A percentile compares a stretch with the other conserved stretches of the same genome.
Evolutionary conservation across 1,284 basidiomycete species (phyloP).

Genomic region (Wallemia hederae): DNA sequence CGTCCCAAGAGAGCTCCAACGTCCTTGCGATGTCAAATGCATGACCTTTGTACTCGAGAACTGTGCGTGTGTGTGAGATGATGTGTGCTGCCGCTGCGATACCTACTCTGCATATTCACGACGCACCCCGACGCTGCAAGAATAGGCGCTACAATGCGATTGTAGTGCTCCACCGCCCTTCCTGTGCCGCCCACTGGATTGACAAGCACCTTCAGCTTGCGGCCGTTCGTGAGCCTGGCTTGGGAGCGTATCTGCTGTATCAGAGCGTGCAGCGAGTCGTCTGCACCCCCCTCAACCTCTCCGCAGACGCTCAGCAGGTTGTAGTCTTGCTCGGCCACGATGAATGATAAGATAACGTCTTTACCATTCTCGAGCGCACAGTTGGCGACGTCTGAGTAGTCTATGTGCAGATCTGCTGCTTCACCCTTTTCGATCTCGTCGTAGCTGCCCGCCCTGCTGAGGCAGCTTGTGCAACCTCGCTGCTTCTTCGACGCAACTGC

Average conservation of each 20-base stretch:
- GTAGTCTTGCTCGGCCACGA: not conserved
- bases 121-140: conserved; percentile 42
- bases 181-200: conserved; percentile 73
- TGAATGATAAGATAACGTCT: not conserved
- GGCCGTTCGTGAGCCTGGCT: conserved; percentile 7
- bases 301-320: not conserved
- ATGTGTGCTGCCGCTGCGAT: too few species aligned
- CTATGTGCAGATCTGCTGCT: not conserved
- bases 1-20: conserved; percentile 28
- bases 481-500: not conserved
- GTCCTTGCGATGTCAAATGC: conserved; percentile 36
- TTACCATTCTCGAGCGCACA: not conserved
- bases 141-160: conserved; percentile 44
- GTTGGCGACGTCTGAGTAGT: not conserved
- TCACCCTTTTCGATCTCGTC: not conserved
- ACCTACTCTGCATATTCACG: conserved; percentile 32
- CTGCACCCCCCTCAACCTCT: not conserved
- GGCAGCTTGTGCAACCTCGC: not conserved
- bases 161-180: conserved; percentile 31
- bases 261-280: too few species aligned
- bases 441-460: not conserved
- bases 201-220: conserved; percentile 38
- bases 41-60: conserved; percentile 38
- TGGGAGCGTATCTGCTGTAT: not conserved
- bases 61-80: too few species aligned